Percentiles rank a stretch among this genome's conserved stretches.
These are phyloP conservation scores for Fagus sylvatica DNA, from an alignment of 306 rosid species.

Conservation along the genomic window DNA sequence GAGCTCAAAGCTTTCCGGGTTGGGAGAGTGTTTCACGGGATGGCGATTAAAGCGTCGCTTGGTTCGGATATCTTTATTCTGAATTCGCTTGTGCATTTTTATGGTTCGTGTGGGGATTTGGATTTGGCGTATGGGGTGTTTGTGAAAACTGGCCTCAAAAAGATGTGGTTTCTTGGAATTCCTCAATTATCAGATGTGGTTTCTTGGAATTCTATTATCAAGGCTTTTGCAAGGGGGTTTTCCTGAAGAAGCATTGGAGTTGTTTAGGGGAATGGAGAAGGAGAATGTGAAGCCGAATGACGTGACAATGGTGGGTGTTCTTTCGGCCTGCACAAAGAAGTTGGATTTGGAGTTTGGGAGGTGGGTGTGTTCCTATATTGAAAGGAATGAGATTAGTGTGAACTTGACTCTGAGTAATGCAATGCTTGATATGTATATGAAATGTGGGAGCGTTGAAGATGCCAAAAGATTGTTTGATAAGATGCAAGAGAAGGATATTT, in stretches of 20 bases:
- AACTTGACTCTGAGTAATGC: conserved; percentile 61
- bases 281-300: conserved; percentile 53
- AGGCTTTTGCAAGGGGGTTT: conserved; percentile 43
- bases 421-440: conserved; percentile 63
- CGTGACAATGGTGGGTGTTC: conserved; percentile 58
- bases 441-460: conserved; percentile 54
- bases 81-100: conserved; percentile 55
- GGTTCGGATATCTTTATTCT: conserved; percentile 49
- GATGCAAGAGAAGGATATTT: conserved; percentile 65
- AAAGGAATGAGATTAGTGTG: conserved; percentile 38
- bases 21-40: conserved; percentile 59
- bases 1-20: conserved; percentile 38
- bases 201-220: conserved; percentile 69
- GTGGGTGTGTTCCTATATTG: conserved; percentile 56
- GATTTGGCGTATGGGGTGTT: conserved; percentile 48
- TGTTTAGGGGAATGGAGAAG: conserved; percentile 50
- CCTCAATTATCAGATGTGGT: no score
- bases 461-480: conserved; percentile 48
- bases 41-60: conserved; percentile 49
- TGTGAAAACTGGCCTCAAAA: conserved; percentile 36
- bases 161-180: conserved; percentile 69
- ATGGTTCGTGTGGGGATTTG: conserved; percentile 53
- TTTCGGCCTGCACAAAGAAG: conserved; percentile 60
- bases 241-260: conserved; percentile 46
- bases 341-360: conserved; percentile 59